phyloP scores from a whole-genome alignment of 2,329 filamentous ascomycete genomes.

The Mycosphaerelloides madeirae region DNA sequence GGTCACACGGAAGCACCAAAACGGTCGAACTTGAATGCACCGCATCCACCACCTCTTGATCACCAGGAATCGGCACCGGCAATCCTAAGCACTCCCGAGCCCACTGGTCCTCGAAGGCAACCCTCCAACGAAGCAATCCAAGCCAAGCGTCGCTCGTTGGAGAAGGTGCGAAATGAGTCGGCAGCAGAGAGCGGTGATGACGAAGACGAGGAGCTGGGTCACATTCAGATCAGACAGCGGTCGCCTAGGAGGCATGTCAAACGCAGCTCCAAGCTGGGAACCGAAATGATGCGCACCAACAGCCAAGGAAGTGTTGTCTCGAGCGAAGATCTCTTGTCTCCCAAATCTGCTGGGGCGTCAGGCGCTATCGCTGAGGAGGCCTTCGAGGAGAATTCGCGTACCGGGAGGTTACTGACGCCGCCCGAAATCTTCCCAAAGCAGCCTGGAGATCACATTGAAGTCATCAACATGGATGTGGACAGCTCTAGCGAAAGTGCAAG shows the following conservation, averaged over 20 bases:
- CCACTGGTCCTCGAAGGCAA: constrained; percentile 50
- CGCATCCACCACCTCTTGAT: constrained; percentile 49
- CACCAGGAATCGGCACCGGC: constrained; percentile 64
- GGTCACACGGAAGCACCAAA: constrained; percentile 17
- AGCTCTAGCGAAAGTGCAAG: constrained; percentile 24
- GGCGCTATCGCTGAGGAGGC: constrained; percentile 37
- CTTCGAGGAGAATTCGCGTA: constrained; percentile 20
- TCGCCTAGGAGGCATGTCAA: constrained; percentile 47
- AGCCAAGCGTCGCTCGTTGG: constrained; percentile 68
- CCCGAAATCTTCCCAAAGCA: constrained; percentile 47
- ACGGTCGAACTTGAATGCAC: background rate
- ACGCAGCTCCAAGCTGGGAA: constrained; percentile 72
- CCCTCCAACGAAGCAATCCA: constrained; percentile 70
- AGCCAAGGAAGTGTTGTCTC: constrained; percentile 73
- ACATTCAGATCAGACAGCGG: constrained; percentile 56
- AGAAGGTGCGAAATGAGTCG: constrained; percentile 68
- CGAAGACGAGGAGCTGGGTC: constrained; percentile 83
- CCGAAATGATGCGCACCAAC: constrained; percentile 97
- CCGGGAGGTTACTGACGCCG: constrained; percentile 41
- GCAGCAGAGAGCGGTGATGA: constrained; percentile 81
- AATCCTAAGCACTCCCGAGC: constrained; percentile 22
- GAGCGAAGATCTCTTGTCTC: constrained; percentile 40
- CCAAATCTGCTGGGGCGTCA: constrained; percentile 4
- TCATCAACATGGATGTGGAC: constrained; percentile 34
- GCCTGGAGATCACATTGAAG: constrained; percentile 40